Base-by-base conservation (phyloP, 768 basidiomycete genomes). In the Cyclocybe aegerita region DNA sequence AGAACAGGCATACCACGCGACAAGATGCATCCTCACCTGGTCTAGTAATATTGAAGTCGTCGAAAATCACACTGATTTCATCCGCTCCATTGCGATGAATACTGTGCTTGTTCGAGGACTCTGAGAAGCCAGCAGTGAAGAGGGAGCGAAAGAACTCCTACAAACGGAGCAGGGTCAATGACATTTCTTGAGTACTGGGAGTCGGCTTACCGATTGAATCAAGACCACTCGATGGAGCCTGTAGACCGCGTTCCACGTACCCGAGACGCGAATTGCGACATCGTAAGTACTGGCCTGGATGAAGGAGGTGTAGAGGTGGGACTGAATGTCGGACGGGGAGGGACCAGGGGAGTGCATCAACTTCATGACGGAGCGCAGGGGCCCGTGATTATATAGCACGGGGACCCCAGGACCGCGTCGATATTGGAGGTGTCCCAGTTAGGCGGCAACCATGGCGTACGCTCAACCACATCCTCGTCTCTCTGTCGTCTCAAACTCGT, bases 81-180 rank as follows among this genome's bases (percentile, higher is more conserved):
- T 85, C 81, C 2, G 74, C 61, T 11, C 62, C 66, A 45, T 56
- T 52, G 41, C 54, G 58, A 12, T 61, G 61, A 39, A 48, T 56
- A 38, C 61, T 54, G n/a, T 60, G 62, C 30, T 69, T 53, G 41
- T 62, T 54, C 7, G 69, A 62, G 1, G 87, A 85, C 60, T 92
- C 91, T 30, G 75, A 68, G 60, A 90, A 92, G 3, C 87, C 90
- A 1, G 83, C 79, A 0, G 88, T 90, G 68, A 96, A 97, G 15
- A 97, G 79, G 31, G 90, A 85, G 42, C 82, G 78, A 70, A 96
- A 95, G 77, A 93, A 97, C 9, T 88, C 93, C 86, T 90, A 60
- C 1, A 57, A 34, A 43, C 53, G 44, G 38, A 40, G 51, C n/a
- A 43, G 46, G 59, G 53, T 39, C 40, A 23, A 49, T 37, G 11